These are phyloP conservation scores for Pseudogymnoascus pannorum DNA, from an alignment of 2,329 filamentous ascomycete species.

Conservation along the genomic window DNA sequence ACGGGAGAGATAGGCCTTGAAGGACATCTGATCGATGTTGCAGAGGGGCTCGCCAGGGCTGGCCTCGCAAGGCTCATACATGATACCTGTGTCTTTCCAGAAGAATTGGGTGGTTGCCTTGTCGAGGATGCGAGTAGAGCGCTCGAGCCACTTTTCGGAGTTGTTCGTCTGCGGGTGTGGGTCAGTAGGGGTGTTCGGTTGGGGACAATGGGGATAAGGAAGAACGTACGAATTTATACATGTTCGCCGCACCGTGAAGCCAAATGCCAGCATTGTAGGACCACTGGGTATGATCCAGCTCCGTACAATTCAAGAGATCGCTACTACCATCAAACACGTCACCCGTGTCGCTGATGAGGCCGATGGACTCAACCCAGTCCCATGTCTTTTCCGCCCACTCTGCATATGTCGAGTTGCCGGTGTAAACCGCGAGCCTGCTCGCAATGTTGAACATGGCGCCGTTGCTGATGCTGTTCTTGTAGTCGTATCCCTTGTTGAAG, in stretches of 20 bases:
- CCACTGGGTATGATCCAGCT: conserved; percentile 53
- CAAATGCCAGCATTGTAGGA: conserved; percentile 59
- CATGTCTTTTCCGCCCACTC: conserved; percentile 68
- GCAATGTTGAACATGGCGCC: conserved; percentile 51
- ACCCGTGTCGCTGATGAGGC: conserved; percentile 46
- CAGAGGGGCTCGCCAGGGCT: conserved; percentile 41
- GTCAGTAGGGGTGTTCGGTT: conserved; percentile 9
- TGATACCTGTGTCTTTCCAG: conserved; percentile 29
- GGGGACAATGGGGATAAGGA: not conserved
- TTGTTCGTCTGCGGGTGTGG: conserved; percentile 34
- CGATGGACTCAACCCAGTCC: conserved; percentile 51
- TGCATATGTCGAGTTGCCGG: conserved; percentile 63
- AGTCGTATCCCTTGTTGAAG: conserved; percentile 70
- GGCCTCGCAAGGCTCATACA: conserved; percentile 60
- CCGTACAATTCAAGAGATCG: conserved; percentile 47
- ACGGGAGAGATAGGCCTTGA: conserved; percentile 57
- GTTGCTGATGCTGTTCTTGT: conserved; percentile 58
- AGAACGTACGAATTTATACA: conserved; percentile 39
- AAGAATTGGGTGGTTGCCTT: conserved; percentile 30
- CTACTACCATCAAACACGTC: conserved; percentile 51
- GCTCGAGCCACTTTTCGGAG: conserved; percentile 28
- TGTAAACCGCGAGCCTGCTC: conserved; percentile 64
- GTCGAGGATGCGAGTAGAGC: conserved; percentile 26
- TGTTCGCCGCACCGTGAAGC: conserved; percentile 39
- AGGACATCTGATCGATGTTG: conserved; percentile 54